Base-by-base conservation (phyloP, 352 stramenopile species). In the Globisporangium sylvaticum region DNA sequence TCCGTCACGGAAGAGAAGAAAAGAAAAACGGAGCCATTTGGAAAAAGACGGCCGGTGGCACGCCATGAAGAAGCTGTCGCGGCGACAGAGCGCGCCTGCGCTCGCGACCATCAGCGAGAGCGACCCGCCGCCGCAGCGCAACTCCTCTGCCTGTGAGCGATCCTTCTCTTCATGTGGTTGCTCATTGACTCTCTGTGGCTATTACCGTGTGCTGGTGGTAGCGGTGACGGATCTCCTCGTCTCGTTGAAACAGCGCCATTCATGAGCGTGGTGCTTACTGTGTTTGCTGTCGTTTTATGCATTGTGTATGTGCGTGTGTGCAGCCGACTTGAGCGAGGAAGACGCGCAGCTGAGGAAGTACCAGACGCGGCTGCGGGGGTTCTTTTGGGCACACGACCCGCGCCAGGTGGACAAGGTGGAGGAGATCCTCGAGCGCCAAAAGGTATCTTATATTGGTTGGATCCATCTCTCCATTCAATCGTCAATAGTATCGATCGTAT, bases 381-480 rank as follows among this genome's bases (percentile, higher is more conserved):
- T 92, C 65, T 94, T 83, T 67, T 91, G 83, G 83, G 80, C 80
- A 1, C 82, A 92, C 64, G 80, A 90, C 58, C 82, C 83, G n/a
- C 75, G 78, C 20, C 82, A 87, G 67, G 79, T 94, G 18, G 78
- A 77, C 67, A 76, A 70, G 39, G 83, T 94, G 9, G 81, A 90
- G 4, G 75, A 84, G 60, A 75, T 91, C 18, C 72, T 92, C 1
- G 58, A 64, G 22, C 71, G 70, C 12, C 72, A 90, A 44, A 52
- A 74, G 66, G 82, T 87, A 22, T 50, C 42, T 50, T 22, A 9
- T 48, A 18, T 1, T 34, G 12, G 7, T 22, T 22, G 18, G 5
- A 12, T 50, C 6, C 42, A 50, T 22, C 9, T 22, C 7, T 48
- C 15, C 24, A 7, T n/a, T 50, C 20, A 50, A 22, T n/a, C 39